Base-by-base conservation (phyloP, 768 basidiomycete species). In the Podaxis mareebaensis region DNA sequence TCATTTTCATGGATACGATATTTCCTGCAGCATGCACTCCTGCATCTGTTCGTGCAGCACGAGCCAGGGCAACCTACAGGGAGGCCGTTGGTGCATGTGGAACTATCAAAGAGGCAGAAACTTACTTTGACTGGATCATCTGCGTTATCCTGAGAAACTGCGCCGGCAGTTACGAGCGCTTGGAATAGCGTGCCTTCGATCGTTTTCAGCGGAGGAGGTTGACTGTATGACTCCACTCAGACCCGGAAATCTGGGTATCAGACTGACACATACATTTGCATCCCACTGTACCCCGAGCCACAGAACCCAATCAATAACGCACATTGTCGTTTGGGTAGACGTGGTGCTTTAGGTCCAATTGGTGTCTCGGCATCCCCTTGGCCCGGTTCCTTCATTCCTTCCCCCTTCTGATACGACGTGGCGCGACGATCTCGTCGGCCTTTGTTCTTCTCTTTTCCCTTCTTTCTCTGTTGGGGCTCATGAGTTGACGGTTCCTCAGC, bases 1-100 rank as follows among this genome's bases (percentile, higher is more conserved):
- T 97, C 83, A 96, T 83, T 75, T 97, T 97, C 70, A 97, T 81
- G 26, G 93, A 91, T 2, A 99, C 91, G 30, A 96, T 78, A 72
- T 99, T 99, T 10, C 96, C 92, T 24, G 95, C 95, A 12, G 97
- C 97, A 72, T 97, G 96, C 6, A 99, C 97, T 26, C 97, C 97
- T 1, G 96, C 93, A 73, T 99, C 97, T 1, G 97, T 99, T 8
- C 97, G 83, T 20, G 97, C 97, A 7, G 96, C 94, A 33, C 97
- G 86, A 22, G 85, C 88, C 12, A 99, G 84, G 53, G 81, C 83
- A 57, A 96, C 92, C 93, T 96, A 69, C 36, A 2, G n/a, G 15
- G 30, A 12, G 51, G 12, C 42, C 44, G 20, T 64, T 28, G 58
- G n/a, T 22, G 46, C 65, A 58, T 40, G 22, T 17, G 52, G 11